Percentiles rank a stretch among this genome's conserved stretches.
phyloP scores from a whole-genome alignment of 257 asterid species.

The Eucommia ulmoides region DNA sequence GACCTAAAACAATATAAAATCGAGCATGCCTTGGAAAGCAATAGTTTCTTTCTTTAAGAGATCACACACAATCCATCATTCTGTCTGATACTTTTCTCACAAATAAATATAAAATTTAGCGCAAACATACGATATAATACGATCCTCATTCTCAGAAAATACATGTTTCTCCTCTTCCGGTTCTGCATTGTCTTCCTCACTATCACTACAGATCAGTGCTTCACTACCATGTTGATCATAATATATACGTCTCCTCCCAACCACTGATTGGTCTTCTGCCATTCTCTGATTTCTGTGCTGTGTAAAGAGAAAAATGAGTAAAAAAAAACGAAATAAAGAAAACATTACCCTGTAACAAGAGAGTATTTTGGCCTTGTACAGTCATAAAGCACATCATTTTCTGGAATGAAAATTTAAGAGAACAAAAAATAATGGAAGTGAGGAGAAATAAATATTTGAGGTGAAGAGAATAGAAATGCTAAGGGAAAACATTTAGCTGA shows the following conservation, averaged over 20 bases:
- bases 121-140: slow-evolving; percentile 42
- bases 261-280: slow-evolving; percentile 93
- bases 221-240: slow-evolving; percentile 84
- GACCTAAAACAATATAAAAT: too few relatives aligned
- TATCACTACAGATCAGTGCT: slow-evolving; percentile 92
- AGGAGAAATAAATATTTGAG: slow-evolving; percentile 5
- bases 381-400: too few relatives aligned
- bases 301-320: too few relatives aligned
- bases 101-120: not conserved
- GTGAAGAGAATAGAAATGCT: too few relatives aligned
- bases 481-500: too few relatives aligned
- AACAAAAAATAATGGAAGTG: slow-evolving; percentile 15
- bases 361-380: too few relatives aligned
- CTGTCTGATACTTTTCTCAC: not conserved
- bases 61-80: not conserved
- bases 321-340: too few relatives aligned
- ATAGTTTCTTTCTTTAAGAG: not conserved
- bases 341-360: too few relatives aligned
- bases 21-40: too few relatives aligned
- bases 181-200: slow-evolving; percentile 74
- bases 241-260: slow-evolving; percentile 84
- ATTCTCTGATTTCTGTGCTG: slow-evolving; percentile 89
- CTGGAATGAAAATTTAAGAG: slow-evolving; percentile 26
- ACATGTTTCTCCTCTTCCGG: slow-evolving; percentile 53
- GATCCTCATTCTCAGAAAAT: slow-evolving; percentile 81